A percentile compares a stretch with the other conserved stretches of the same genome.
These are phyloP conservation scores for Boletus edulis DNA, from an alignment of 768 basidiomycete genomes.

Conservation along the genomic window DNA sequence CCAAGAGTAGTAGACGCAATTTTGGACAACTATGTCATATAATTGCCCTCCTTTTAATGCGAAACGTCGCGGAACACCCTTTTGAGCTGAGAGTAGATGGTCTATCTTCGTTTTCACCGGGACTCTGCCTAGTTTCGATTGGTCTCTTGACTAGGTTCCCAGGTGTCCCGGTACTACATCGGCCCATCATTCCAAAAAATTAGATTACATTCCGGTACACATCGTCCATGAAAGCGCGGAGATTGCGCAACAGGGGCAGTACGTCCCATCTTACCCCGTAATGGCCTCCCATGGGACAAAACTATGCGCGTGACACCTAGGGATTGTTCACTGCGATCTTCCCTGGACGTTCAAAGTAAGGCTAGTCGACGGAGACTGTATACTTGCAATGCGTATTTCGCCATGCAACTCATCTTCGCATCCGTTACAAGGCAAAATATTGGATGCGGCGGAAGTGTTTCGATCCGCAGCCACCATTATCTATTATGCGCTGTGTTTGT, in stretches of 20 bases:
- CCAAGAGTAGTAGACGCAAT: conserved; percentile 25
- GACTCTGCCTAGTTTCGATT: background rate
- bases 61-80: conserved; percentile 6
- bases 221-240: background rate
- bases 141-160: background rate
- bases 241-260: background rate
- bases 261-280: background rate
- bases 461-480: background rate
- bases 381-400: background rate
- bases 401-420: background rate
- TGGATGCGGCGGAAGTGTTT: too few species aligned
- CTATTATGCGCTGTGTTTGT: background rate
- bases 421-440: background rate
- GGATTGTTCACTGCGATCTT: background rate
- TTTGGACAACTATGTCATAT: conserved; percentile 18
- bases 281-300: background rate
- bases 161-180: background rate
- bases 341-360: too few species aligned
- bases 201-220: background rate
- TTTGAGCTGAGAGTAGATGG: background rate
- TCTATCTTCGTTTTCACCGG: background rate
- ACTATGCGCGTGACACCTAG: background rate
- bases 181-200: background rate
- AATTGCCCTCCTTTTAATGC: conserved; percentile 20
- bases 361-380: too few species aligned